Percentiles rank a stretch among this genome's conserved stretches.
phyloP scores from a whole-genome alignment of 331 rosid species.

The Malus hybrid region DNA sequence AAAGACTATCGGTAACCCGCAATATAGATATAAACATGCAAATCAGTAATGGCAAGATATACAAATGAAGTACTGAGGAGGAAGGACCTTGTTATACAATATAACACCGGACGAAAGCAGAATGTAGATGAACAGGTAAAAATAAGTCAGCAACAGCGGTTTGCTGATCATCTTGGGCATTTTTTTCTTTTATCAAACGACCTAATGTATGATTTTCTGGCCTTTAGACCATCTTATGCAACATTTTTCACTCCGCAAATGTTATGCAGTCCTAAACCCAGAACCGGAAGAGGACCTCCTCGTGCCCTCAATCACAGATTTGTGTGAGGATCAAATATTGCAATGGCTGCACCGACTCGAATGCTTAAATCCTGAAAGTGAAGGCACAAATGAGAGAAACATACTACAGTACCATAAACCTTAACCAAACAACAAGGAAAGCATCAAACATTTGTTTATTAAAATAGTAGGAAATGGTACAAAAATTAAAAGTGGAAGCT shows the following conservation, averaged over 20 bases:
- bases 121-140: constrained; percentile 72
- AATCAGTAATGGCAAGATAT: not conserved
- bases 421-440: constrained; percentile 10
- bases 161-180: constrained; percentile 31
- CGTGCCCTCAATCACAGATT: constrained; percentile 2
- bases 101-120: constrained; percentile 91
- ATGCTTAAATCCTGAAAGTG: constrained; percentile 10
- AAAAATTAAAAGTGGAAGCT: not conserved
- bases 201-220: not conserved
- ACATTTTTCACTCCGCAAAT: not conserved
- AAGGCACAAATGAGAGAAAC: not conserved
- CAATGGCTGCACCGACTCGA: constrained; percentile 8
- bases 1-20: not conserved
- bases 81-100: constrained; percentile 76
- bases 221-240: constrained; percentile 10
- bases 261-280: not conserved
- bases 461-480: not conserved
- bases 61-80: not conserved
- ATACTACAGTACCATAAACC: not conserved
- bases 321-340: not conserved
- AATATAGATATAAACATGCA: not conserved
- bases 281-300: constrained; percentile 2
- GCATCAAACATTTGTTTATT: not conserved
- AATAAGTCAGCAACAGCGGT: constrained; percentile 70
- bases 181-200: not conserved